Evolutionary conservation across 192 early-diverging fungal species (phyloP).

Genomic region (Podila verticillata): DNA sequence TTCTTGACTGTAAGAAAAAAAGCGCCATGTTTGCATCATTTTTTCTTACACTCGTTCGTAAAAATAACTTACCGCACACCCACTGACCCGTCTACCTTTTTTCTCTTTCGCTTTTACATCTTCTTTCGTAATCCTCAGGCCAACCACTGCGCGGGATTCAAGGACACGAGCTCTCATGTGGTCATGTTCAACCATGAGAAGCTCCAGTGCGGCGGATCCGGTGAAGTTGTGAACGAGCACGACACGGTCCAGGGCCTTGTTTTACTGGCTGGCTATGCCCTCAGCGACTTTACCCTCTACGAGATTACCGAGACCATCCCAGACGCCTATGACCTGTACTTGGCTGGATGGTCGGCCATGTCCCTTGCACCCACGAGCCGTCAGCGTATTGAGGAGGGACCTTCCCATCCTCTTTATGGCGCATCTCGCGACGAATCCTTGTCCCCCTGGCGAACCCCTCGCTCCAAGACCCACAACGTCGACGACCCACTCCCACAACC

Average conservation of each 20-base stretch:
- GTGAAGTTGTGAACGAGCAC: constrained; percentile 39
- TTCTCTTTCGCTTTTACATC: background rate
- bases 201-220: constrained; percentile 21
- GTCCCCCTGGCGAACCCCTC: constrained; percentile 21
- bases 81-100: too few species aligned
- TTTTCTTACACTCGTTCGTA: background rate
- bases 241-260: constrained; percentile 55
- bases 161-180: constrained; percentile 48
- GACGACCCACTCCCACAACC: constrained; percentile 3
- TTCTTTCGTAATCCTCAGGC: constrained; percentile 27
- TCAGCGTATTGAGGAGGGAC: background rate
- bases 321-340: constrained; percentile 50
- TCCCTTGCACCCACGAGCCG: constrained; percentile 16
- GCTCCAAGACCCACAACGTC: constrained; percentile 1
- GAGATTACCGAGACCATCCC: constrained; percentile 57
- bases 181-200: constrained; percentile 62
- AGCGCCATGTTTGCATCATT: too few species aligned
- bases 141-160: constrained; percentile 50
- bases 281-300: constrained; percentile 50
- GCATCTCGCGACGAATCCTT: background rate
- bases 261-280: constrained; percentile 28
- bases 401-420: background rate
- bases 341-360: constrained; percentile 54
- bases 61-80: too few species aligned
- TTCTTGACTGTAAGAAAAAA: constrained; percentile 56